Evolutionary conservation across 768 basidiomycete species (phyloP).

Genomic region (Wakefieldia striispora): DNA sequence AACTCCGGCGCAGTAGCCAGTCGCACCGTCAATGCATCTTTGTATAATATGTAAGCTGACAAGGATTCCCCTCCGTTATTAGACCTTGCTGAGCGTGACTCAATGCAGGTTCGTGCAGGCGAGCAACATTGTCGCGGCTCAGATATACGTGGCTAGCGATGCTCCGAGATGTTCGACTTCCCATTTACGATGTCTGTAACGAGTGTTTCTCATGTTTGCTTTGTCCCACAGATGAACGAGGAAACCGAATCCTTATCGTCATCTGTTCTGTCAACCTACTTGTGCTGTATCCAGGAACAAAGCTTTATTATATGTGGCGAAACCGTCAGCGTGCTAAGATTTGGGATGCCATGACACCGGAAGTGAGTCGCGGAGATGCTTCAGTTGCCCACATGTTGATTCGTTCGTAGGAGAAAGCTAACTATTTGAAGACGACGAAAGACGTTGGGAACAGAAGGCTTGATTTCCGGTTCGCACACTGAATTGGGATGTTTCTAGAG

Average conservation of each 20-base stretch:
- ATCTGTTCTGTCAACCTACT: slow-evolving; percentile 50
- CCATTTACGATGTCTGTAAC: neutral
- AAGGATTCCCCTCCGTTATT: neutral
- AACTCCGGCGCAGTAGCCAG: slow-evolving; percentile 60
- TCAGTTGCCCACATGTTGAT: neutral
- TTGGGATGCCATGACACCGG: slow-evolving; percentile 56
- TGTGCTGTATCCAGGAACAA: slow-evolving; percentile 52
- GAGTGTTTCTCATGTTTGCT: neutral
- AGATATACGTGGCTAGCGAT: slow-evolving; percentile 59
- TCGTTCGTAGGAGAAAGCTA: slow-evolving; percentile 45
- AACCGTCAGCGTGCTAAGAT: slow-evolving; percentile 52
- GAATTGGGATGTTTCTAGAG: neutral
- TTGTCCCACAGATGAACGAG: slow-evolving; percentile 45
- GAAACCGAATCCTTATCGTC: slow-evolving; percentile 54
- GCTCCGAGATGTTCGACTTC: slow-evolving; percentile 47
- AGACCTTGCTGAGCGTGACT: neutral
- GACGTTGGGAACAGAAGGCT: slow-evolving; percentile 59
- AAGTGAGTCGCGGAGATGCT: slow-evolving; percentile 29
- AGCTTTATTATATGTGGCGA: slow-evolving; percentile 56
- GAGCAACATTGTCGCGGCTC: slow-evolving; percentile 42
- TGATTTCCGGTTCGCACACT: slow-evolving; percentile 65
- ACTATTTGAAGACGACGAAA: slow-evolving; percentile 41
- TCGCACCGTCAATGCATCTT: slow-evolving; percentile 55
- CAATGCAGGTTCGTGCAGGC: slow-evolving; percentile 42
- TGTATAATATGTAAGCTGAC: slow-evolving; percentile 50